These are phyloP conservation scores for Dendrobium chrysotoxum DNA, from an alignment of 106 monocot species.

Conservation along the genomic window DNA sequence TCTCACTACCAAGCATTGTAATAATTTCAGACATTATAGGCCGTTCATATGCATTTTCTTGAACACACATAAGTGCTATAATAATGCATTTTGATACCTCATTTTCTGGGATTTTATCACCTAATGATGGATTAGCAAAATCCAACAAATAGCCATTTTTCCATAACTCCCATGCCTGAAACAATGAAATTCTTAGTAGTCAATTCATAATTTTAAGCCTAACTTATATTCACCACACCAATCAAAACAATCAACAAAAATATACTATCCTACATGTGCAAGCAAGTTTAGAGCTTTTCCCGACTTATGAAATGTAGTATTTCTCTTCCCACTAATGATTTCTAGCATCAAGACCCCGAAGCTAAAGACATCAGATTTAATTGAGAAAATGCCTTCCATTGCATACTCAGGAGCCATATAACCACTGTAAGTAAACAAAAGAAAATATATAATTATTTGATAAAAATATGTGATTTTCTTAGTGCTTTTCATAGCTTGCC, in stretches of 20 bases:
- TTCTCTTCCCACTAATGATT: neutral
- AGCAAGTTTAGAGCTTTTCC: neutral
- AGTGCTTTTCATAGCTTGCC: neutral
- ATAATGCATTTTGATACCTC: too few relatives aligned
- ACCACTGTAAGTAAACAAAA: neutral
- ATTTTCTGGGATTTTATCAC: too few relatives aligned
- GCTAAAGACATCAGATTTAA: conserved; percentile 1
- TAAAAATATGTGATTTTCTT: neutral
- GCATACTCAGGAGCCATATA: too few relatives aligned
- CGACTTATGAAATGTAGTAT: neutral
- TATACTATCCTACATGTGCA: neutral
- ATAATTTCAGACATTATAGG: conserved; percentile 13
- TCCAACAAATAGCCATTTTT: neutral
- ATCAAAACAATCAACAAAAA: neutral
- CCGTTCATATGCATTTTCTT: too few relatives aligned
- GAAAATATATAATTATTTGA: neutral
- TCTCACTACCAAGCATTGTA: conserved; percentile 26
- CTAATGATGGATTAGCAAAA: too few relatives aligned
- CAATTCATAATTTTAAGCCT: neutral
- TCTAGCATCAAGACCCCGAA: neutral
- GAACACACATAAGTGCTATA: too few relatives aligned
- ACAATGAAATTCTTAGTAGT: neutral
- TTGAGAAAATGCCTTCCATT: too few relatives aligned
- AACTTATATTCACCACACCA: too few relatives aligned
- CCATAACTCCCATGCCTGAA: conserved; percentile 9